A percentile compares a stretch with the other conserved stretches of the same genome.
Evolutionary conservation across 2,329 filamentous ascomycete species (phyloP).

Genomic region (Aureobasidium pullulans): DNA sequence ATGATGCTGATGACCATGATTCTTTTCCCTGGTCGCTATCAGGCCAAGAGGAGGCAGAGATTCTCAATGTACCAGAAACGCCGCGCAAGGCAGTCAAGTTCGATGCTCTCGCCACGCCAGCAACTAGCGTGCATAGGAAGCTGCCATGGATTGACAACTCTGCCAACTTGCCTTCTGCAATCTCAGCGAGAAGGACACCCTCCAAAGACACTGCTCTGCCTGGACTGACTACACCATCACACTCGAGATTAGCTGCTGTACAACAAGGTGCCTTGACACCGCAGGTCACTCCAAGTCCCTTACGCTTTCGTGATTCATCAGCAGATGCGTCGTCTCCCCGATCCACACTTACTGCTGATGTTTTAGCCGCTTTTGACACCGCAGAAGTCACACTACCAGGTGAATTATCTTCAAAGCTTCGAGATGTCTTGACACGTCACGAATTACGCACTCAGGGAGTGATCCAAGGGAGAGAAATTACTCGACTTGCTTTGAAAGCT

Average conservation of each 20-base stretch:
- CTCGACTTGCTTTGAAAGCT: slow-evolving; percentile 52
- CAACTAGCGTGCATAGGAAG: slow-evolving; percentile 24
- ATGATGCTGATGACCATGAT: slow-evolving; percentile 27
- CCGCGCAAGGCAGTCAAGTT: slow-evolving; percentile 35
- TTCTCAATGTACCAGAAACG: slow-evolving; percentile 28
- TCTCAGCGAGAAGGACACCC: neutral
- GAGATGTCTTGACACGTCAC: slow-evolving; percentile 45
- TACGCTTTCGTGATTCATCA: slow-evolving; percentile 22
- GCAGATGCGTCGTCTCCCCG: neutral
- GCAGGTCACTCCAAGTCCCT: slow-evolving; percentile 27
- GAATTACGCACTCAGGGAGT: slow-evolving; percentile 55
- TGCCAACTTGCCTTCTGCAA: slow-evolving; percentile 15
- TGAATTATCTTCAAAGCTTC: slow-evolving; percentile 33
- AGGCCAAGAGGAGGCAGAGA: slow-evolving; percentile 28
- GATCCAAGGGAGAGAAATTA: slow-evolving; percentile 57
- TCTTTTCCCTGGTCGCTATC: slow-evolving; percentile 26
- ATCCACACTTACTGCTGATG: slow-evolving; percentile 11
- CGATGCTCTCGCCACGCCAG: slow-evolving; percentile 32
- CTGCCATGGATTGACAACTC: slow-evolving; percentile 33
- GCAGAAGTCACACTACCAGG: slow-evolving; percentile 20
- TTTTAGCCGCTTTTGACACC: slow-evolving; percentile 13
- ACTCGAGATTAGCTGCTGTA: neutral
- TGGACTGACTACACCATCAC: neutral
- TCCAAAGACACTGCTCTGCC: slow-evolving; percentile 17
- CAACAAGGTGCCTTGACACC: slow-evolving; percentile 17